A percentile compares a stretch with the other conserved stretches of the same genome.
Evolutionary conservation across 805 yeast genomes (phyloP).

Genomic region (Pichia sporocuriosa): DNA sequence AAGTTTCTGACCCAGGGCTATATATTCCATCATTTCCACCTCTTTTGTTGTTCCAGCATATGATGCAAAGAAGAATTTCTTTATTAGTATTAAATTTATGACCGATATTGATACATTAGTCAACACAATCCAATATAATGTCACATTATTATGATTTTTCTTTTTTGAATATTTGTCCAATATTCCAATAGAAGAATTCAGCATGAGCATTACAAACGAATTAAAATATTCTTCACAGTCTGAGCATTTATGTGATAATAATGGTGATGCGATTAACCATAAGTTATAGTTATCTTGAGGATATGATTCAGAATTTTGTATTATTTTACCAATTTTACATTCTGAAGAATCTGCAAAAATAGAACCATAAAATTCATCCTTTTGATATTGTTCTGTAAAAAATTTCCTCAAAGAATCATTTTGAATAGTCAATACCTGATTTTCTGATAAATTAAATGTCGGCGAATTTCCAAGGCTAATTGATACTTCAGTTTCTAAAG

Average conservation of each 20-base stretch:
- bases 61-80: background rate
- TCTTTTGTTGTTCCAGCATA: background rate
- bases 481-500: conserved; percentile 11
- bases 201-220: background rate
- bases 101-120: conserved; percentile 2
- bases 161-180: background rate
- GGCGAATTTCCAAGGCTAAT: conserved; percentile 15
- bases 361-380: conserved; percentile 5
- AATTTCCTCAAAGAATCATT: background rate
- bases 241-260: conserved; percentile 14
- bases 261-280: conserved; percentile 13
- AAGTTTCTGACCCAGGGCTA: background rate
- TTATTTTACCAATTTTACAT: conserved; percentile 10
- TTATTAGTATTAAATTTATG: background rate
- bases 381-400: conserved; percentile 1
- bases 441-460: conserved; percentile 4
- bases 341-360: conserved; percentile 4
- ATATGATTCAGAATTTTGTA: background rate
- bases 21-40: background rate
- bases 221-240: conserved; percentile 4
- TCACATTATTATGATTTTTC: background rate
- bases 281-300: background rate
- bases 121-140: conserved; percentile 1
- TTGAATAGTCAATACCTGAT: conserved; percentile 6
- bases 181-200: background rate